These are phyloP conservation scores for Nothophytophthora sp. DNA, from an alignment of 352 stramenopile species.

Conservation along the genomic window DNA sequence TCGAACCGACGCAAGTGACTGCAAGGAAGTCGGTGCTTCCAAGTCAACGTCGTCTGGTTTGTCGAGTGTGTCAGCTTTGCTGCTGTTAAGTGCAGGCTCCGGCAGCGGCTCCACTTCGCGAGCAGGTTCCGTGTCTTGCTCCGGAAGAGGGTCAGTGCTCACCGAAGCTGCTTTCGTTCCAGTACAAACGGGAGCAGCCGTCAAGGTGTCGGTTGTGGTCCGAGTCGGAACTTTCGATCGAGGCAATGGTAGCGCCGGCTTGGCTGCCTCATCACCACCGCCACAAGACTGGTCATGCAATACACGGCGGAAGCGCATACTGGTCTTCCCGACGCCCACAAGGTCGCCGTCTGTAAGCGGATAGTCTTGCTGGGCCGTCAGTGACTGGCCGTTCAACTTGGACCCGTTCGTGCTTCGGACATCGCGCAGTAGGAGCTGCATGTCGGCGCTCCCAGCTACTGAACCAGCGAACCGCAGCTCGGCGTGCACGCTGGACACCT, in stretches of 20 bases:
- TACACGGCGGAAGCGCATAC: slow-evolving; percentile 34
- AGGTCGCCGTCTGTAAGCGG: slow-evolving; percentile 39
- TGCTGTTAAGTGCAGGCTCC: not conserved
- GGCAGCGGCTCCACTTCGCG: slow-evolving; percentile 3
- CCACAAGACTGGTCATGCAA: slow-evolving; percentile 16
- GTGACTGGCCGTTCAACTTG: slow-evolving; percentile 43
- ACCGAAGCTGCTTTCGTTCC: too few species aligned
- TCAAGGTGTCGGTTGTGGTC: not conserved
- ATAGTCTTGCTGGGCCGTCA: slow-evolving; percentile 24
- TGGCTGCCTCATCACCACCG: not conserved
- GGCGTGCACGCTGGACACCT: slow-evolving; percentile 60
- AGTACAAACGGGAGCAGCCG: not conserved
- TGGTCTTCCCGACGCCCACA: slow-evolving; percentile 41
- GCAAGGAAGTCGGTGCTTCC: not conserved
- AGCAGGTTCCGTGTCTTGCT: slow-evolving; percentile 21
- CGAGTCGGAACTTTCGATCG: not conserved
- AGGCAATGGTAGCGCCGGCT: not conserved
- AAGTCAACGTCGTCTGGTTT: not conserved
- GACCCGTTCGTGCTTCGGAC: slow-evolving; percentile 64
- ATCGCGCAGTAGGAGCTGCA: slow-evolving; percentile 25
- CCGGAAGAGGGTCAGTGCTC: slow-evolving; percentile 2
- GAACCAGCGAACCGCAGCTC: slow-evolving; percentile 39
- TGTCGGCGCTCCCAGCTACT: not conserved
- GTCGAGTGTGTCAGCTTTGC: not conserved
- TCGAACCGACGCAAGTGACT: not conserved